Evolutionary conservation across 495 filamentous ascomycete genomes (phyloP).

Genomic region (Penicillium pulvis): DNA sequence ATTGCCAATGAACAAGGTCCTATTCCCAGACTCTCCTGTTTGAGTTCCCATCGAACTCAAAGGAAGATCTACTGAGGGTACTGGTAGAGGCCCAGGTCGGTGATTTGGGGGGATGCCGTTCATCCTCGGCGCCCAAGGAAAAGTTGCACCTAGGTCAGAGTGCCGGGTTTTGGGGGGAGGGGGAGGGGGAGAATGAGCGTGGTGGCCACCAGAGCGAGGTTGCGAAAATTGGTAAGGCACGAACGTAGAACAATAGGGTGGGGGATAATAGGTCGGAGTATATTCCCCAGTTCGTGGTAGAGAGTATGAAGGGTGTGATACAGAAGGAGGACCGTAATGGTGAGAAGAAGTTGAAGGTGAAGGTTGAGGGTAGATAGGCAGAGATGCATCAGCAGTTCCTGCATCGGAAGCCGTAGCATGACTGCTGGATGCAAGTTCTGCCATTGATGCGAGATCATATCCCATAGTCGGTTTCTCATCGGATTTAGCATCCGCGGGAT

Average conservation of each 20-base stretch:
- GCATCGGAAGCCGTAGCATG: neutral
- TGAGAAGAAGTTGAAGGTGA: neutral
- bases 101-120: neutral
- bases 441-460: neutral
- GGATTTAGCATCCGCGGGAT: neutral
- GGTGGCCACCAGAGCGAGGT: neutral
- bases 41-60: neutral
- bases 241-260: neutral
- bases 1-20: slow-evolving; percentile 92
- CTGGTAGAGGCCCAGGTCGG: neutral
- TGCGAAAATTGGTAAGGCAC: neutral
- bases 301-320: neutral
- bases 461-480: neutral
- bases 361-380: neutral
- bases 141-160: neutral
- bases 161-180: neutral
- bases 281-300: neutral
- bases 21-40: slow-evolving; percentile 50
- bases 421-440: neutral
- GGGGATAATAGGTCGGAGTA: neutral
- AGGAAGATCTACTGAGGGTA: neutral
- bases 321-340: neutral
- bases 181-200: neutral
- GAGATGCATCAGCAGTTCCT: neutral
- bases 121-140: neutral